Evolutionary conservation across 129 eudicot genomes (phyloP).

Genomic region (Silybum marianum): DNA sequence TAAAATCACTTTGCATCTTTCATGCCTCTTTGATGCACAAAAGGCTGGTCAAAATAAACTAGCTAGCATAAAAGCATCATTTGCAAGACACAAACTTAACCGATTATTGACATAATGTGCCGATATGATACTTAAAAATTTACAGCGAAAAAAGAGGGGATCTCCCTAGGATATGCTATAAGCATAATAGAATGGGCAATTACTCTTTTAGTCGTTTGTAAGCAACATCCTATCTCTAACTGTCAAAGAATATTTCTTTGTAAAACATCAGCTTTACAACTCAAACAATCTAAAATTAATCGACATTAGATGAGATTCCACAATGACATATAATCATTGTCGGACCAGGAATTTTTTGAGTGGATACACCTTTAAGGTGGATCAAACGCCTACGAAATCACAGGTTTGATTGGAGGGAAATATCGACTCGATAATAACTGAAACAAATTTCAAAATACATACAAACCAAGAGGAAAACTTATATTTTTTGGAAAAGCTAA

Average conservation of each 20-base stretch:
- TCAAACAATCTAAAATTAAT: neutral
- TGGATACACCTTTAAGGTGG: no score
- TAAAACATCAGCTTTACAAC: neutral
- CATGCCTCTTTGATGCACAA: neutral
- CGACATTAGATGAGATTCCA: neutral
- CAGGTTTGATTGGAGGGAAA: no score
- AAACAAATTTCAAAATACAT: no score
- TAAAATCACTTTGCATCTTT: neutral
- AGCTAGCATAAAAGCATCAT: neutral
- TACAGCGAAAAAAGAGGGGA: neutral
- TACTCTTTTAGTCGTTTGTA: constrained; percentile 6
- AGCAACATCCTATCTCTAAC: neutral
- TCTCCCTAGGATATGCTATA: neutral
- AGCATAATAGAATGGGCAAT: neutral
- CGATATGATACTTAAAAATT: neutral
- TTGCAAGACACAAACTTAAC: neutral
- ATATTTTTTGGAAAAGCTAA: no score
- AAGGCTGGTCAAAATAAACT: neutral
- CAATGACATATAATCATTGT: no score
- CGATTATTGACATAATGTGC: neutral
- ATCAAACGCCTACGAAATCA: no score
- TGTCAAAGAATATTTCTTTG: constrained; percentile 9
- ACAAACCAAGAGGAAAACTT: no score
- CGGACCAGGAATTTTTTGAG: no score
- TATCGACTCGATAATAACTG: no score